Conservation (phyloP, 2,329 filamentous ascomycete genomes). For the Aureobasidium subglaciale region DNA sequence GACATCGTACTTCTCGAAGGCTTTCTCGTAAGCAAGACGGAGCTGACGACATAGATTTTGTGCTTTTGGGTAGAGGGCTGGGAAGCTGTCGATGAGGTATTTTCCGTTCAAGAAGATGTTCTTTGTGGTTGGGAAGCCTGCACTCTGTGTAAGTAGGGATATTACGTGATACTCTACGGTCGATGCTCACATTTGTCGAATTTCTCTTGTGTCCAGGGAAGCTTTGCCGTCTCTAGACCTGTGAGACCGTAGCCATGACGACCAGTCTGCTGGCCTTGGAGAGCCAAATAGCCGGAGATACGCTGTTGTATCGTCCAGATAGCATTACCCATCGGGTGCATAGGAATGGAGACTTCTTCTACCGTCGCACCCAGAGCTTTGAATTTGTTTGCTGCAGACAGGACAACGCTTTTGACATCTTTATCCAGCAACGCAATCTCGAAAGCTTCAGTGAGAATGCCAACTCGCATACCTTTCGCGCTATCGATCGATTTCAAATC, state of each 20-base stretch:
- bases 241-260: slow-evolving; percentile 37
- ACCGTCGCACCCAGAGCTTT: slow-evolving; percentile 42
- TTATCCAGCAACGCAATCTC: slow-evolving; percentile 30
- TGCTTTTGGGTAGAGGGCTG: slow-evolving; percentile 41
- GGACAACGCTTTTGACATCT: slow-evolving; percentile 36
- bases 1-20: slow-evolving; percentile 37
- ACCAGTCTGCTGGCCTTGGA: slow-evolving; percentile 33
- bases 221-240: not conserved
- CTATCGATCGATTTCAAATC: slow-evolving; percentile 20
- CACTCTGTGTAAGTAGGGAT: slow-evolving; percentile 43
- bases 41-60: slow-evolving; percentile 42
- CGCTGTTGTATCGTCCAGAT: slow-evolving; percentile 44
- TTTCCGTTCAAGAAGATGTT: slow-evolving; percentile 49
- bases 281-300: slow-evolving; percentile 39
- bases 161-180: too few species aligned
- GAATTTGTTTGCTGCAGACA: slow-evolving; percentile 37
- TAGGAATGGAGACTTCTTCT: slow-evolving; percentile 45
- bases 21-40: slow-evolving; percentile 39
- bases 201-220: not conserved
- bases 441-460: slow-evolving; percentile 27
- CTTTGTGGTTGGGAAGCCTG: slow-evolving; percentile 45
- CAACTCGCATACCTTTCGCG: slow-evolving; percentile 27
- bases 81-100: slow-evolving; percentile 40
- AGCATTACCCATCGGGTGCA: slow-evolving; percentile 41
- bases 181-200: not conserved